phyloP scores from a whole-genome alignment of 352 stramenopile genomes.

The Globisporangium nagaii region DNA sequence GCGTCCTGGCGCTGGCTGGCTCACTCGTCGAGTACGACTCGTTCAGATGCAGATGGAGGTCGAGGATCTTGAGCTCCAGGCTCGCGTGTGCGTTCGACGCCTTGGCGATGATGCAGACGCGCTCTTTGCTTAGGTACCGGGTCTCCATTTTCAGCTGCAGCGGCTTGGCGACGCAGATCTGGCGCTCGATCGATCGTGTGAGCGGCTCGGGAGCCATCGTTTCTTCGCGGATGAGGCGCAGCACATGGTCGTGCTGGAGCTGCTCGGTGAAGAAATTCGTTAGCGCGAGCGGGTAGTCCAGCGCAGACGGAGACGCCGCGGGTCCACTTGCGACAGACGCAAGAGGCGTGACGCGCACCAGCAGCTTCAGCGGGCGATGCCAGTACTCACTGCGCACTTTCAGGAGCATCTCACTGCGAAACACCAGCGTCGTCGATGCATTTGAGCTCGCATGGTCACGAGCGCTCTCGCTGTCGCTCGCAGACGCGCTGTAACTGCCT shows the following conservation, averaged over 20 bases:
- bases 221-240: constrained; percentile 47
- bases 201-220: constrained; percentile 30
- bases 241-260: constrained; percentile 26
- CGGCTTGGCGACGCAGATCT: constrained; percentile 41
- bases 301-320: constrained; percentile 6
- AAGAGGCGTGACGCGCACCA: constrained; percentile 40
- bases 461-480: background rate
- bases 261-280: constrained; percentile 36
- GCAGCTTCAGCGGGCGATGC: constrained; percentile 44
- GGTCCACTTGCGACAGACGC: constrained; percentile 8
- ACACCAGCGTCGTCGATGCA: constrained; percentile 22
- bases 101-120: constrained; percentile 43
- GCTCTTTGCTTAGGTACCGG: constrained; percentile 23
- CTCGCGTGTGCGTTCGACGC: constrained; percentile 39
- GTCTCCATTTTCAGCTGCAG: constrained; percentile 60
- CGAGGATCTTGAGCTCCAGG: constrained; percentile 38
- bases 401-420: constrained; percentile 45
- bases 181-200: constrained; percentile 40
- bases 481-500: background rate
- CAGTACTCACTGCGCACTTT: constrained; percentile 59
- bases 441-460: too few relatives aligned
- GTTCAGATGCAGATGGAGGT: constrained; percentile 63
- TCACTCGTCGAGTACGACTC: constrained; percentile 19
- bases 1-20: background rate
- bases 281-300: too few relatives aligned